phyloP scores from a whole-genome alignment of 2,329 filamentous ascomycete genomes.

The Fusarium nygamai region DNA sequence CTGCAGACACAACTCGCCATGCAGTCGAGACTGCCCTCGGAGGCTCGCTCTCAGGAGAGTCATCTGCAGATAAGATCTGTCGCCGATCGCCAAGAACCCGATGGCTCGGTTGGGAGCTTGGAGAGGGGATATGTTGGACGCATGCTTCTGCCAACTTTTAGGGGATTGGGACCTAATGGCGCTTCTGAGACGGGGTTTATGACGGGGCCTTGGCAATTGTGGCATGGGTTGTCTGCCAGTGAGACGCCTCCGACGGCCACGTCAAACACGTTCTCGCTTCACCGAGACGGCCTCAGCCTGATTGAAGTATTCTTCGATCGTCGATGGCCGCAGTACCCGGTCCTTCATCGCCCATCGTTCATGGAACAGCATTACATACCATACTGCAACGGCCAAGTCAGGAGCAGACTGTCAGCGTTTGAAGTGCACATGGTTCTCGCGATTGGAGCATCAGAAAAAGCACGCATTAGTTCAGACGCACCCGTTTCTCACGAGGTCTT shows the following conservation, averaged over 20 bases:
- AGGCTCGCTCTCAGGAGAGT: not conserved
- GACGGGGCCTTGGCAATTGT: conserved; percentile 37
- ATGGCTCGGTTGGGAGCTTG: conserved; percentile 15
- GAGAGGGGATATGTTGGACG: conserved; percentile 31
- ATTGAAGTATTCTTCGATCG: conserved; percentile 36
- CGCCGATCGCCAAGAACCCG: not conserved
- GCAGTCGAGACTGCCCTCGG: not conserved
- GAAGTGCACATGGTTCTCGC: conserved; percentile 39
- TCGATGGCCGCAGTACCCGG: conserved; percentile 37
- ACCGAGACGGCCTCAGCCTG: conserved; percentile 24
- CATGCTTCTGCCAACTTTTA: conserved; percentile 37
- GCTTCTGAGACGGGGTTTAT: conserved; percentile 30
- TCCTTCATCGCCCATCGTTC: conserved; percentile 34
- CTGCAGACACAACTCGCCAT: conserved; percentile 24
- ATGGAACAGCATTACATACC: conserved; percentile 37
- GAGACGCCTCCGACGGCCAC: conserved; percentile 15
- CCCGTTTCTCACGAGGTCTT: conserved; percentile 31
- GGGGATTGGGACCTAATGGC: not conserved
- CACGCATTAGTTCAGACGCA: conserved; percentile 12
- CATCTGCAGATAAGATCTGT: not conserved
- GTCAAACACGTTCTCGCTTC: conserved; percentile 13
- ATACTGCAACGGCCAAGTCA: conserved; percentile 8
- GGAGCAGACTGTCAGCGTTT: conserved; percentile 22
- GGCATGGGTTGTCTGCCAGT: conserved; percentile 33
- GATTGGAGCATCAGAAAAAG: conserved; percentile 35